Percentiles rank a stretch among this genome's conserved stretches.
These are phyloP conservation scores for Friedmanniomyces endolithicus DNA, from an alignment of 495 filamentous ascomycete genomes.

Conservation along the genomic window DNA sequence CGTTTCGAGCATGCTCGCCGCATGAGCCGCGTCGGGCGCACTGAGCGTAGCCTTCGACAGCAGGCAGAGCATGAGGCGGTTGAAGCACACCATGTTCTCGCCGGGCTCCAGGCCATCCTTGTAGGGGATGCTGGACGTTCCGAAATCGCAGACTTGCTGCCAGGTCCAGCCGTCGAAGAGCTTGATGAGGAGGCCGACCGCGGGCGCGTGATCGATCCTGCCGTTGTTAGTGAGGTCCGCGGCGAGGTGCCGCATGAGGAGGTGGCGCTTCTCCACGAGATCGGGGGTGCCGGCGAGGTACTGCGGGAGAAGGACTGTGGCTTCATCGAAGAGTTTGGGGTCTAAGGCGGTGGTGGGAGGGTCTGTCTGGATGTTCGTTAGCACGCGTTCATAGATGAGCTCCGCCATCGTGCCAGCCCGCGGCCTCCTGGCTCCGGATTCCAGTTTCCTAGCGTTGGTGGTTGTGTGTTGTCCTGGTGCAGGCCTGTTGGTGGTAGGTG, in stretches of 20 bases:
- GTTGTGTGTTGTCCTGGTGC: neutral
- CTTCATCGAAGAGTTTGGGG: constrained; percentile 11
- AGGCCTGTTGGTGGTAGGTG: neutral
- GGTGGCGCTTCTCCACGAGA: neutral
- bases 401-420: neutral
- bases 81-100: constrained; percentile 43
- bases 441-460: neutral
- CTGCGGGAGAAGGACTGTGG: constrained; percentile 9
- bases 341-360: constrained; percentile 5
- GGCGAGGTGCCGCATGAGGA: constrained; percentile 12
- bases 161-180: constrained; percentile 42
- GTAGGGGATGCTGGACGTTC: constrained; percentile 35
- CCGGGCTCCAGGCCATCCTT: constrained; percentile 39
- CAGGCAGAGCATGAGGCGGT: constrained; percentile 56
- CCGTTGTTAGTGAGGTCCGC: constrained; percentile 23
- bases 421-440: neutral
- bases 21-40: constrained; percentile 51
- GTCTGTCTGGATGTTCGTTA: neutral
- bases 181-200: constrained; percentile 40
- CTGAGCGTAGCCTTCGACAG: constrained; percentile 55
- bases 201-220: constrained; percentile 37
- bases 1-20: constrained; percentile 52
- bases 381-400: neutral
- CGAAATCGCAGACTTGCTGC: constrained; percentile 38
- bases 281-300: neutral